Base-by-base conservation (phyloP, 352 stramenopile species). In the Phytopythium litorale region DNA sequence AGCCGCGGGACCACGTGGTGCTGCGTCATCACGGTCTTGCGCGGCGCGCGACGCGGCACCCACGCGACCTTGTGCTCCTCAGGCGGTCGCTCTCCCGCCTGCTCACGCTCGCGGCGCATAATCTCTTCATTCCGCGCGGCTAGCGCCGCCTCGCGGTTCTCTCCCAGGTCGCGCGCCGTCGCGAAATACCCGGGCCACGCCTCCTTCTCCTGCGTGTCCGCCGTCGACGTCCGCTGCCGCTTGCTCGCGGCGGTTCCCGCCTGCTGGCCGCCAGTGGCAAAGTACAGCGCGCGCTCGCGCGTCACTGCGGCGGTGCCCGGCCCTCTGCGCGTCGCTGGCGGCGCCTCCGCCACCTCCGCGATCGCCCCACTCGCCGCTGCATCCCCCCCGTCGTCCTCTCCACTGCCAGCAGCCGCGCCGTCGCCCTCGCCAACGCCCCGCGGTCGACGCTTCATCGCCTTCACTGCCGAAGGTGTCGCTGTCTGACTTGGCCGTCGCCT, bases 181-280 rank as follows among this genome's bases (percentile, higher is more conserved):
- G 75, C 65, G 53, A 84, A 92, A 70, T 92, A 92, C n/a, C 85
- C 85, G 4, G 85, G 85, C 82, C 82, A 94, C 18, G 81, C 68
- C 56, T 84, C 71, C 37, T 60, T 60, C 23, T 56, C 12, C n/a
- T 60, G 58, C 33, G 54, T 16, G 35, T 66, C 43, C 19, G 35
- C 23, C 23, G 30, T n/a, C 12, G 28, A 2, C 3, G 28, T 32
- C 3, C 51, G 38, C 7, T 50, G 11, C 32, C 32, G 28, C 35
- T 58, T 58, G 21, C 12, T 38, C 2, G 28, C 50, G 37, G 56
- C 37, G 9, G 19, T 2, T 0, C 45, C 11, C 23, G 45, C 18
- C 45, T 52, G 45, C 13, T 61, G 48, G 13, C 66, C 54, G 0
- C 68, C 70, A 19, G 73, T 85, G 35, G 76, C 76, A 40, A 86